A percentile compares a stretch with the other conserved stretches of the same genome.
Conservation (phyloP, 768 basidiomycete species). For the Grammothele lineata region DNA sequence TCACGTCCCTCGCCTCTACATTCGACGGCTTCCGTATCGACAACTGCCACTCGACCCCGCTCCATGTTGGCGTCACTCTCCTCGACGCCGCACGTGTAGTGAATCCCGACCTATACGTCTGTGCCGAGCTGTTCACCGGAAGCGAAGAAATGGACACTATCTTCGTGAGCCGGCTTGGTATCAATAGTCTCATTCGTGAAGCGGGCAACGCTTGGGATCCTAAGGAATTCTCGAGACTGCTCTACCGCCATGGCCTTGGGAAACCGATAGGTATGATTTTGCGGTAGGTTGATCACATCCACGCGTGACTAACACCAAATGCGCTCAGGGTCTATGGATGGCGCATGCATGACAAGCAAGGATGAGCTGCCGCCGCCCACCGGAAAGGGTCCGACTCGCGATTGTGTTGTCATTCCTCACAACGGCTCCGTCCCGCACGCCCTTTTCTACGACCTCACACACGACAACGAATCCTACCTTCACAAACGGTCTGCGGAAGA, state of each 20-base stretch:
- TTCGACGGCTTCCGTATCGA: slow-evolving; percentile 98
- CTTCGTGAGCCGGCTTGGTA: slow-evolving; percentile 87
- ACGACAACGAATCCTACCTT: slow-evolving; percentile 92
- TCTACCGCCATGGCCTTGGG: slow-evolving; percentile 87
- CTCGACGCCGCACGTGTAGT: slow-evolving; percentile 86
- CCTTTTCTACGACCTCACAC: slow-evolving; percentile 91
- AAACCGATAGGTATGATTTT: slow-evolving; percentile 78
- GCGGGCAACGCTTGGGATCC: slow-evolving; percentile 89
- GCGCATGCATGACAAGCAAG: slow-evolving; percentile 69
- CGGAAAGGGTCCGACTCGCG: slow-evolving; percentile 73
- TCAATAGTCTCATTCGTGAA: slow-evolving; percentile 93
- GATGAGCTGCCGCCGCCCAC: slow-evolving; percentile 81
- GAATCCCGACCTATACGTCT: slow-evolving; percentile 92
- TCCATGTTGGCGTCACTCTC: slow-evolving; percentile 93
- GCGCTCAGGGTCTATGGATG: slow-evolving; percentile 83
- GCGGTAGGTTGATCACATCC: too few relatives aligned
- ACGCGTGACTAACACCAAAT: background rate
- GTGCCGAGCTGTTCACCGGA: slow-evolving; percentile 96
- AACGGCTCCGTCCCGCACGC: slow-evolving; percentile 90
- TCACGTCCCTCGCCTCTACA: slow-evolving; percentile 67
- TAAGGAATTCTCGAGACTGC: slow-evolving; percentile 83
- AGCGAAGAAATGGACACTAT: slow-evolving; percentile 89
- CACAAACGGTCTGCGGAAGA: slow-evolving; percentile 94
- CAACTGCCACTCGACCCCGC: slow-evolving; percentile 96
- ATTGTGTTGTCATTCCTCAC: slow-evolving; percentile 72